Evolutionary conservation across 2,329 filamentous ascomycete species (phyloP), one percentile per base, ranked within the genome.

Genomic region (Gremmenia infestans): DNA sequence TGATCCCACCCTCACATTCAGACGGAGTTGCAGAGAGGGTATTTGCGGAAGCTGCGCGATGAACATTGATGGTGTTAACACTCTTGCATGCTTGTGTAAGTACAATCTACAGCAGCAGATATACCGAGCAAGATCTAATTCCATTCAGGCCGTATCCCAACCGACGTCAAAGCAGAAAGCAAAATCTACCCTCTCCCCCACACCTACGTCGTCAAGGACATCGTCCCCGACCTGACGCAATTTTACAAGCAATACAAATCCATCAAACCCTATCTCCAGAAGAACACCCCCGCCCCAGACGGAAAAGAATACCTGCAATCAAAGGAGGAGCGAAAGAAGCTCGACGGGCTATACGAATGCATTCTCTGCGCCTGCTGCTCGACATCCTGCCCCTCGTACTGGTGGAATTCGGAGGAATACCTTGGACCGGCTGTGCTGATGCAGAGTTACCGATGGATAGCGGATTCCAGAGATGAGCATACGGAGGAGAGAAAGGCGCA

Each of bases 161-260:
- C 86, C 67, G 92, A 97, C 67, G 85, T 85, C 58, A 76, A 77
- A 65, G 81, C 88, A 70, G 90, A 97, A 68, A 84, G 89, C 70
- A 93, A 96, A 79, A 92, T 99, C 75, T 99, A 99, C 80, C 94
- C 94, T 59, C 83, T 99, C 65, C 94, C 94, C 68, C 94, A 99
- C 79, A 97, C 92, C 75, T 99, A 97, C 77, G 90, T 99, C 67
- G 92, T 99, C 78, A 99, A 97, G 85, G 94, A 99, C 73, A 85
- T 99, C 61, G 94, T 99, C 36, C 93, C 94, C 57, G 94, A 99
- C 73, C 80, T 99, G 78, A 99, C 94, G 61, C 89, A 94, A 71
- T 97, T 99, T 80, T 99, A 99, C 85, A 97, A 97, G 83, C 94
- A 99, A 81, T 99, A 99, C 85, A 96, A 97, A 78, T 97, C 92